Evolutionary conservation across 2,329 filamentous ascomycete genomes (phyloP), one percentile per base, ranked within the genome.

Genomic region (Pezicula carpinea): DNA sequence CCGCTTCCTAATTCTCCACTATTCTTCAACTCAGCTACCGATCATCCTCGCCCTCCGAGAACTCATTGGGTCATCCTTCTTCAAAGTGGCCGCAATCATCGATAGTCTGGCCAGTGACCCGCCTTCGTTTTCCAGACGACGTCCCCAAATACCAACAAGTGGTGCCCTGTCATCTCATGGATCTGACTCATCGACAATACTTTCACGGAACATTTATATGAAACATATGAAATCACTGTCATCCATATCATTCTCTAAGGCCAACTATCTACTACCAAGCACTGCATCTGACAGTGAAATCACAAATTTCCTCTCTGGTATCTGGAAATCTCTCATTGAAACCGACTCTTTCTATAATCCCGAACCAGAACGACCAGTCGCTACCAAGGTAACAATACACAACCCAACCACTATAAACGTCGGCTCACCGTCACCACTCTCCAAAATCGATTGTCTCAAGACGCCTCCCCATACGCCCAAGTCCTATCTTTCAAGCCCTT

Each of bases 51-150:
- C 79, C 0, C 63, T 85, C 5, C 80, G 81, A 51, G 71, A 71
- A 43, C 67, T 84, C 5, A 68, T 82, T 5, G 80, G 81, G 2
- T 65, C 68, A 1, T 72, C 79, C 29, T 58, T 79, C 18, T 68
- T 84, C 63, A 82, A 79, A 58, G 70, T 84, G 5, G 78, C 76
- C 3, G 77, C 78, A 10, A 73, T 84, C 31, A 60, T 83, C 8
- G 55, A 62, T 40, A 51, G 57, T 11, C 50, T 56, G 3, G 45
- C 56, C 11, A 58, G 55, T 5, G 59, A 61, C 42, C 57, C 57
- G n/a, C 52, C 56, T 15, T 52, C 58, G 6, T 47, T 52, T 23
- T 13, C 10, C 22, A 31, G 43, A 18, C 44, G 47, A 10, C 47
- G 56, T 19, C 42, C 50, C 19, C 44, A 44, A 17, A 50, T 46